Conservation (phyloP, 2,329 filamentous ascomycete species). For the Penicillium sp. region DNA sequence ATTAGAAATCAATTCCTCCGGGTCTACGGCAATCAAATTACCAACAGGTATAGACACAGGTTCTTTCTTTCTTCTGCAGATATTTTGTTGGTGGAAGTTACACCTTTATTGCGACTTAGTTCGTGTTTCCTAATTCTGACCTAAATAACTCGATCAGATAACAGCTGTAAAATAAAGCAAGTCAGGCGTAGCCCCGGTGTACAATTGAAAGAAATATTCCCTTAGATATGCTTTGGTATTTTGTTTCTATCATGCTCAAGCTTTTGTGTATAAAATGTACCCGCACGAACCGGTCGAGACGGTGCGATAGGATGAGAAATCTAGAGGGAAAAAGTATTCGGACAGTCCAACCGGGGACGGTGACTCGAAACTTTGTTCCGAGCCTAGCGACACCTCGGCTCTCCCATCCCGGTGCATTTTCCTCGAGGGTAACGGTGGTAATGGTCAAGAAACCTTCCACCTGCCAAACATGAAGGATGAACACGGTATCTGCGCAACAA, state of each 20-base stretch:
- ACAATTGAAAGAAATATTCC: background rate
- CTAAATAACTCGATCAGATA: too few relatives aligned
- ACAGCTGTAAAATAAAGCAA: background rate
- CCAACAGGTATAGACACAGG: too few relatives aligned
- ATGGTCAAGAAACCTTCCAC: background rate
- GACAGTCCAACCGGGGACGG: background rate
- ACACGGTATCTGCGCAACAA: background rate
- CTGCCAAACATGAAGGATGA: background rate
- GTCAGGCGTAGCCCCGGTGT: background rate
- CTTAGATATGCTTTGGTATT: conserved; percentile 16
- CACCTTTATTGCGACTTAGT: background rate
- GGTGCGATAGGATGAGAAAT: background rate
- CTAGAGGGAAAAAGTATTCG: conserved; percentile 9
- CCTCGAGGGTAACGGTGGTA: background rate
- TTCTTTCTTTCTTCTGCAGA: background rate
- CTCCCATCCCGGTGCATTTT: background rate
- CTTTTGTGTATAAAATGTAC: conserved; percentile 22
- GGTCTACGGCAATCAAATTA: background rate
- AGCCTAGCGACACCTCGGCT: background rate
- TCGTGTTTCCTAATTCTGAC: background rate
- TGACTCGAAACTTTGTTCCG: background rate
- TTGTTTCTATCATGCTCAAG: conserved; percentile 29
- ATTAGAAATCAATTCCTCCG: conserved; percentile 8
- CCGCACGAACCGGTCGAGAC: background rate
- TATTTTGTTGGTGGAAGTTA: background rate